Conservation (phyloP, 2,329 filamentous ascomycete species). For the Ilyonectria robusta region DNA sequence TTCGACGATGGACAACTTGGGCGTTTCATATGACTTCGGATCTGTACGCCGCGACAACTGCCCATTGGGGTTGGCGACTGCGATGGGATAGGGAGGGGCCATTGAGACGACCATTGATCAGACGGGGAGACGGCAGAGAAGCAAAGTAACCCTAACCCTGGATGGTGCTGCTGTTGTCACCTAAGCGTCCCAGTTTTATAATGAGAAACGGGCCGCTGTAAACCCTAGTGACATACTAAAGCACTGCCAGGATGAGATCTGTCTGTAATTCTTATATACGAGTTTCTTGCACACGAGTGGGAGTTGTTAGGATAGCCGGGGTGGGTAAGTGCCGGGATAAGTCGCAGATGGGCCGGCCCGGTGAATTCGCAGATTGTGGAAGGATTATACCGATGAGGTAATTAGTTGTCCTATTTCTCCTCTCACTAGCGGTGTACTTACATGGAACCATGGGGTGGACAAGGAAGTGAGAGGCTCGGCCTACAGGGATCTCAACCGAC, state of each 20-base stretch:
- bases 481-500: constrained; percentile 8
- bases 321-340: neutral
- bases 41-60: constrained; percentile 11
- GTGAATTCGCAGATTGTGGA: constrained; percentile 1
- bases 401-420: constrained; percentile 3
- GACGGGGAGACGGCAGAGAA: neutral
- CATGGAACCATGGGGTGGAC: neutral
- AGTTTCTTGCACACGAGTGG: constrained; percentile 7
- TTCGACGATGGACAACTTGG: constrained; percentile 26
- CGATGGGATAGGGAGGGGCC: constrained; percentile 11
- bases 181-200: neutral
- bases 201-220: neutral
- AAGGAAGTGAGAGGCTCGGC: constrained; percentile 3
- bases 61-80: constrained; percentile 12
- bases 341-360: neutral
- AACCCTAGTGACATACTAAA: constrained; percentile 1
- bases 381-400: neutral
- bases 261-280: constrained; percentile 18
- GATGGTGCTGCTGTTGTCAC: constrained; percentile 1
- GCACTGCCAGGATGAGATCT: neutral
- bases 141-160: neutral
- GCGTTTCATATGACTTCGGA: constrained; percentile 5
- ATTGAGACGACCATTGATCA: constrained; percentile 9
- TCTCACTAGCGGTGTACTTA: constrained; percentile 13
- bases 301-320: constrained; percentile 7